Evolutionary conservation across 495 filamentous ascomycete species (phyloP), one percentile per base, ranked within the genome.

Genomic region (Umbilicaria muhlenbergii): DNA sequence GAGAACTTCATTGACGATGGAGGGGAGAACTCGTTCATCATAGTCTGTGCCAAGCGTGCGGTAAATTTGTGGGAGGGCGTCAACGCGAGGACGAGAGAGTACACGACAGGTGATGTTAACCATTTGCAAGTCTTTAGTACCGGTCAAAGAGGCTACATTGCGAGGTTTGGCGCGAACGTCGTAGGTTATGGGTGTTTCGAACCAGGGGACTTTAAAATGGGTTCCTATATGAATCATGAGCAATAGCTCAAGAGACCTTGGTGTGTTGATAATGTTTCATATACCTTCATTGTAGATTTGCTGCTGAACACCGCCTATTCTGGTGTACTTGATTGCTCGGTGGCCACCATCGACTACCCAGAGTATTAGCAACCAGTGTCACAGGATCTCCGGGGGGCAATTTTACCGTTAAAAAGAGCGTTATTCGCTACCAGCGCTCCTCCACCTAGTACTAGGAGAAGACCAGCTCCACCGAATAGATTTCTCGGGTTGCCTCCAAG

Each of bases 31-130:
- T 36, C 91, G 73, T 73, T 98, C 91, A 49, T 98, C 91, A 61
- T 95, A 98, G 65, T 98, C 91, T 36, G 79, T 80, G 28, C 91
- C 91, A 10, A 98, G 77, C 1, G 91, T 98, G 38, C 91, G 78
- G 69, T 95, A 98, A 52, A 98, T 96, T 61, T 89, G 83, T 5
- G 91, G 91, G 24, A 98, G 78, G 28, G 88, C 83, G 43, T 84
- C 75, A 52, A 96, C 68, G 33, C 82, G 77, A 46, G 91, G 91
- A 58, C 84, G 74, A 36, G 87, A 94, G 43, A 98, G 85, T 39
- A 98, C 91, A 87, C 91, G 92, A 68, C 91, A 98, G 57, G 92
- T 98, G 62, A 98, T 98, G 74, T 98, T 98, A 60, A 98, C 91
- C 91, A 98, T 98, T 73, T 98, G 91, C 60, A 98, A 67, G 64